These are phyloP conservation scores for Cercophora samala DNA, from an alignment of 495 filamentous ascomycete genomes.

Conservation along the genomic window DNA sequence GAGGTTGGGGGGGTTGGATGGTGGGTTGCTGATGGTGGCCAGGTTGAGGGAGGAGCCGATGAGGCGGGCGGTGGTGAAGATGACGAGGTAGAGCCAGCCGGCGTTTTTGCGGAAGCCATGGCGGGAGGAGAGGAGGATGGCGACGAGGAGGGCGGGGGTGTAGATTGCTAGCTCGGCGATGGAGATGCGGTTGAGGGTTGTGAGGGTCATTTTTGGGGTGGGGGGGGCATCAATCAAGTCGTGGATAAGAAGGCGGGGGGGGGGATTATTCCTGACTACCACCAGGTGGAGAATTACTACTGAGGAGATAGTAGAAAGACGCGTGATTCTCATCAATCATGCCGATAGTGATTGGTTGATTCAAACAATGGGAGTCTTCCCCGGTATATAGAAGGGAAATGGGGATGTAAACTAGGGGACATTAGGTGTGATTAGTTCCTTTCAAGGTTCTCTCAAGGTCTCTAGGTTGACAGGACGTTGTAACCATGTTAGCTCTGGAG, in stretches of 20 bases:
- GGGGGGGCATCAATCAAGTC: too few species aligned
- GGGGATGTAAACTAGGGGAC: too few species aligned
- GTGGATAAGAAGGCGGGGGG: too few species aligned
- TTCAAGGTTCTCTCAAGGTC: too few species aligned
- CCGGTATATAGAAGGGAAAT: too few species aligned
- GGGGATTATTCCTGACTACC: too few species aligned
- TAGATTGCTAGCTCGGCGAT: slow-evolving; percentile 37
- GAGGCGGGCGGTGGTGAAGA: slow-evolving; percentile 37
- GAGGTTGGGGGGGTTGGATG: slow-evolving; percentile 29
- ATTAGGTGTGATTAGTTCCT: too few species aligned
- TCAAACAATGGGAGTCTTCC: too few species aligned
- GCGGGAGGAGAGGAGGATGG: slow-evolving; percentile 24
- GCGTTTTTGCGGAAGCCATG: slow-evolving; percentile 28
- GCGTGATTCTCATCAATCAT: too few species aligned
- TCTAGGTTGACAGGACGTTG: neutral
- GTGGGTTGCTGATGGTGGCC: slow-evolving; percentile 32
- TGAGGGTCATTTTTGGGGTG: slow-evolving; percentile 22
- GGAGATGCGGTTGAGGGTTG: slow-evolving; percentile 32
- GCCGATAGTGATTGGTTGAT: too few species aligned
- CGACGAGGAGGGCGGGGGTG: slow-evolving; percentile 26
- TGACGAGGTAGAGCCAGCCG: slow-evolving; percentile 34
- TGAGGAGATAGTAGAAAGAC: too few species aligned
- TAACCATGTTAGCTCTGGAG: neutral
- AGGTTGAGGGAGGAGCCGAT: slow-evolving; percentile 34
- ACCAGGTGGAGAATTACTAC: too few species aligned